Percentiles rank a stretch among this genome's conserved stretches.
Evolutionary conservation across 1,284 basidiomycete species (phyloP).

Genomic region (Phellopilus nigrolimitatus): DNA sequence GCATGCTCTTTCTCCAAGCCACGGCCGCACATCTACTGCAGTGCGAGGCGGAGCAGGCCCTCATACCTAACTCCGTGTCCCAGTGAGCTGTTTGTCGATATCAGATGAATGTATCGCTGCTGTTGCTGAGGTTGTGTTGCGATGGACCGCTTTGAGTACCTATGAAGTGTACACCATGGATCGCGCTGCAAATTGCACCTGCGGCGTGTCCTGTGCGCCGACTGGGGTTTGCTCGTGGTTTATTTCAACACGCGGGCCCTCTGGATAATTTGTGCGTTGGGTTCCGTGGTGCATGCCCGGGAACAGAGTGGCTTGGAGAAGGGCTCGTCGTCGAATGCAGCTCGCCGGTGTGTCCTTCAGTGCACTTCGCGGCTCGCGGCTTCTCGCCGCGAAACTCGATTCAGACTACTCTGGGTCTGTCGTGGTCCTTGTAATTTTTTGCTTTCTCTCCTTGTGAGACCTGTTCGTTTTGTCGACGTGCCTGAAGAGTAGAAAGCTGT

Average conservation of each 20-base stretch:
- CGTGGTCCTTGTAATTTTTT: conserved; percentile 30
- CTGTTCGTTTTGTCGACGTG: too few relatives aligned
- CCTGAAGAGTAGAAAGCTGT: too few relatives aligned
- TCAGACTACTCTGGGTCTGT: conserved; percentile 54
- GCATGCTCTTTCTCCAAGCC: background rate
- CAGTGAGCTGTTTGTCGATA: too few relatives aligned
- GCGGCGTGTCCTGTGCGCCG: too few relatives aligned
- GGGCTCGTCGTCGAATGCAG: too few relatives aligned
- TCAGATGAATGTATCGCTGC: too few relatives aligned
- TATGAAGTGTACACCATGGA: too few relatives aligned
- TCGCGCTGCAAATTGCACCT: too few relatives aligned
- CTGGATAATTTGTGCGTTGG: background rate
- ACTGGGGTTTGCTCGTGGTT: too few relatives aligned
- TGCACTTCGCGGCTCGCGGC: conserved; percentile 46
- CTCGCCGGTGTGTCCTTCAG: conserved; percentile 34
- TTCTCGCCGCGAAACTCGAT: conserved; percentile 42
- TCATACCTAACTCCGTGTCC: background rate
- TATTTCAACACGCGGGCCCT: too few relatives aligned
- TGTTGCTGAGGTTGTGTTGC: too few relatives aligned
- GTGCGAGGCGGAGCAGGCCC: background rate
- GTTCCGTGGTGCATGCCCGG: background rate
- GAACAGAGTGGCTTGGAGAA: background rate
- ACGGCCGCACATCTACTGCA: background rate
- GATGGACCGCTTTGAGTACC: too few relatives aligned
- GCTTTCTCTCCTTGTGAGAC: conserved; percentile 14